phyloP scores from a whole-genome alignment of 2,329 filamentous ascomycete genomes.

The Fusarium odoratissimum region DNA sequence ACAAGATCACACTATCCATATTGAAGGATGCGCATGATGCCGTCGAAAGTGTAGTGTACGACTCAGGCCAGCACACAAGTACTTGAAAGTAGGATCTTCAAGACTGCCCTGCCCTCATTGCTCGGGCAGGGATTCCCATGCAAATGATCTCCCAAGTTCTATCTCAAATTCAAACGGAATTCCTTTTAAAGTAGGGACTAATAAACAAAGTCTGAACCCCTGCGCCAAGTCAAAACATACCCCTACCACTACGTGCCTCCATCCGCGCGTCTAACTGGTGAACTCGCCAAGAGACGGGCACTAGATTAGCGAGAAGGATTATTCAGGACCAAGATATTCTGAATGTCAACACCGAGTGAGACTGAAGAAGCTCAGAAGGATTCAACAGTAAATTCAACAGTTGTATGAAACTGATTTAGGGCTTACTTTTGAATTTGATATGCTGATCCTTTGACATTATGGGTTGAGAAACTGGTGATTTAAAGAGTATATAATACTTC shows the following conservation, averaged over 20 bases:
- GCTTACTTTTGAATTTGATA: background rate
- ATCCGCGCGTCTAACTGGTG: conserved; percentile 12
- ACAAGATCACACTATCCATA: too few relatives aligned
- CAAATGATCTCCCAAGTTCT: background rate
- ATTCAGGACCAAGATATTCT: conserved; percentile 8
- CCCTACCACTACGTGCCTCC: conserved; percentile 6
- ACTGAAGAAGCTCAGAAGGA: background rate
- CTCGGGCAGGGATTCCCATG: background rate
- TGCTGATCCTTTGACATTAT: too few relatives aligned
- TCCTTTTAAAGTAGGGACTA: rapidly evolving
- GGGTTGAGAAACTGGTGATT: background rate
- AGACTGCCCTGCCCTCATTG: background rate
- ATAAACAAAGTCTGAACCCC: background rate
- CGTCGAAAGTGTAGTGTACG: background rate
- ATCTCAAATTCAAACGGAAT: background rate
- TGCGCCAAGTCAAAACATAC: background rate
- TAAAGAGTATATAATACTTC: background rate
- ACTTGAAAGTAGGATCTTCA: background rate
- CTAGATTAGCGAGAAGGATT: conserved; percentile 2
- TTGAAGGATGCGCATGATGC: rapidly evolving
- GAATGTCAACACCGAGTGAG: conserved; percentile 1
- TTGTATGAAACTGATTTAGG: background rate
- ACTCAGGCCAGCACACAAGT: too few relatives aligned
- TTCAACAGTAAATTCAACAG: background rate
- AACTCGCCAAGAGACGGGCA: background rate